These are phyloP conservation scores for Colletotrichum lentis DNA, from an alignment of 2,329 filamentous ascomycete genomes.

Conservation along the genomic window DNA sequence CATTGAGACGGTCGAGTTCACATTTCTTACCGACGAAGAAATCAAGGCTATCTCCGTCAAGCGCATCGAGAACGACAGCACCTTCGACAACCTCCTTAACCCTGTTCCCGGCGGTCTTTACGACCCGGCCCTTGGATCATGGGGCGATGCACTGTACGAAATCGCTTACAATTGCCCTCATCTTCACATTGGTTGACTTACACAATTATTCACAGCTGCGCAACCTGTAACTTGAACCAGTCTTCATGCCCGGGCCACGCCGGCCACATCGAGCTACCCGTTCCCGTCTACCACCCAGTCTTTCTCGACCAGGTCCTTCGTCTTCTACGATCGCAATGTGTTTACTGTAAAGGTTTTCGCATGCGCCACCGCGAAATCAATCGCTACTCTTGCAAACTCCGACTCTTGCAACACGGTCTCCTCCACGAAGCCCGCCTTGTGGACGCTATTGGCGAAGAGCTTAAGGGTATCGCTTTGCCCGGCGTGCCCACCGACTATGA, in stretches of 20 bases:
- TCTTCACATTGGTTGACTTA: conserved; percentile 32
- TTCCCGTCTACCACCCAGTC: conserved; percentile 93
- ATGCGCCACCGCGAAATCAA: conserved; percentile 80
- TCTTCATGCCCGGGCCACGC: conserved; percentile 89
- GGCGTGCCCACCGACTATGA: conserved; percentile 53
- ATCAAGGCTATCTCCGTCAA: conserved; percentile 91
- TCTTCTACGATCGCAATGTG: conserved; percentile 84
- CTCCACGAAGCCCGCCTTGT: conserved; percentile 72
- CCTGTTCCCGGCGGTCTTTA: conserved; percentile 91
- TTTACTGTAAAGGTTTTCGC: conserved; percentile 88
- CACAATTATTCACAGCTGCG: conserved; percentile 67
- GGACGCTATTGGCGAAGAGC: conserved; percentile 60
- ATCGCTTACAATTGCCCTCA: conserved; percentile 8
- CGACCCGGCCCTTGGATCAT: conserved; percentile 89
- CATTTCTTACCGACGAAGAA: conserved; percentile 81
- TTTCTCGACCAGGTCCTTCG: conserved; percentile 93
- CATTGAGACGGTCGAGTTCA: conserved; percentile 89
- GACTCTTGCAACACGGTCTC: conserved; percentile 84
- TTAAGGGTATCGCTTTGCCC: conserved; percentile 54
- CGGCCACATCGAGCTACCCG: conserved; percentile 93
- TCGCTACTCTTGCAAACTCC: conserved; percentile 82
- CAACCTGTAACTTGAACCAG: conserved; percentile 87
- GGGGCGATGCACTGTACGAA: conserved; percentile 81
- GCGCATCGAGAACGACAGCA: conserved; percentile 89
- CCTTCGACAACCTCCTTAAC: conserved; percentile 92